Evolutionary conservation across 495 filamentous ascomycete species (phyloP).

Genomic region (Aspergillus haitiensis): DNA sequence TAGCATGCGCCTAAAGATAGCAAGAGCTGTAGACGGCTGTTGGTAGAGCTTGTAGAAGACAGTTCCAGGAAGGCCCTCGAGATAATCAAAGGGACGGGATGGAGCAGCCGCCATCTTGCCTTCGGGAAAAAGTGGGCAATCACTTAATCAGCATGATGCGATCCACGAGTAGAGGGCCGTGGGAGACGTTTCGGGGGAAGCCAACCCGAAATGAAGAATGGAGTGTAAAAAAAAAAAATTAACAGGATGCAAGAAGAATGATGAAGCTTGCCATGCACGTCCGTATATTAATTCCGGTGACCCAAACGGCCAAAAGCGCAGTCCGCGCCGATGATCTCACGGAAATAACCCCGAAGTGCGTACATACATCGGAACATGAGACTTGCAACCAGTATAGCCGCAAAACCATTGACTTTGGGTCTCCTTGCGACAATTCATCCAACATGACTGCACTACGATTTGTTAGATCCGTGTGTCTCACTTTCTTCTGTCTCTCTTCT

Average conservation of each 20-base stretch:
- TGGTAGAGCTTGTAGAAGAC: slow-evolving; percentile 87
- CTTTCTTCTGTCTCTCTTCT: too few species aligned
- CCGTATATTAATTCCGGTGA: slow-evolving; percentile 31
- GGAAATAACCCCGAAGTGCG: slow-evolving; percentile 1
- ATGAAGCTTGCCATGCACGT: not conserved
- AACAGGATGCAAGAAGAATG: slow-evolving; percentile 6
- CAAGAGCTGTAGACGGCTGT: slow-evolving; percentile 91
- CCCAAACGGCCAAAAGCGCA: slow-evolving; percentile 37
- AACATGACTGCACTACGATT: slow-evolving; percentile 61
- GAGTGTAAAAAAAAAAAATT: slow-evolving; percentile 9
- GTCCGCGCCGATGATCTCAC: slow-evolving; percentile 37
- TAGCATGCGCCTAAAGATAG: slow-evolving; percentile 96
- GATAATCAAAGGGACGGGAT: slow-evolving; percentile 73
- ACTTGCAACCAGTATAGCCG: not conserved
- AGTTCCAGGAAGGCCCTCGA: slow-evolving; percentile 85
- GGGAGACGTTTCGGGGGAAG: too few species aligned
- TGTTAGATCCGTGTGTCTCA: slow-evolving; percentile 55
- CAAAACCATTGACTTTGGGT: too few species aligned
- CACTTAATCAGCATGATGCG: slow-evolving; percentile 42
- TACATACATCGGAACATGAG: not conserved
- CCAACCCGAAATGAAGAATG: not conserved
- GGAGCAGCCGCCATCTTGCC: slow-evolving; percentile 66
- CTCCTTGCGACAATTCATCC: slow-evolving; percentile 1
- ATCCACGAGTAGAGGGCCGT: slow-evolving; percentile 12
- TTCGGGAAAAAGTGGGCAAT: slow-evolving; percentile 29